Evolutionary conservation across 768 basidiomycete species (phyloP).

Genomic region (Tremella mesenterica): DNA sequence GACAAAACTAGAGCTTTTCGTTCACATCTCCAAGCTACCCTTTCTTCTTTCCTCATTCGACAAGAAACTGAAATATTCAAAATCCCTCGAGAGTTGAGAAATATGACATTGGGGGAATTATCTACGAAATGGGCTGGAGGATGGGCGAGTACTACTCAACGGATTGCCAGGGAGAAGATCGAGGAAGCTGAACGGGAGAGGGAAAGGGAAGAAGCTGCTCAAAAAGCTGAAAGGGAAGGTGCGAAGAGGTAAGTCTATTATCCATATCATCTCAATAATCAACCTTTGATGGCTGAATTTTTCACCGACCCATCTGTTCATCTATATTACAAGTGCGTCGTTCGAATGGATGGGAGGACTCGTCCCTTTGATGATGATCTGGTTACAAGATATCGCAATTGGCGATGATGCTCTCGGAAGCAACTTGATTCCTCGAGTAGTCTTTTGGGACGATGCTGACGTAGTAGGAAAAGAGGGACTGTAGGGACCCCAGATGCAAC

Average conservation of each 20-base stretch:
- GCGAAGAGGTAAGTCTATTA: conserved; percentile 31
- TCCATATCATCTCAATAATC: no score
- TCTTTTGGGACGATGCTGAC: conserved; percentile 1
- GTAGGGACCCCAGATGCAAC: background rate
- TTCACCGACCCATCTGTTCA: no score
- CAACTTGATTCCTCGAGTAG: background rate
- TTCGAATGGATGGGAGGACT: no score
- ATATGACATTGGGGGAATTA: conserved; percentile 38
- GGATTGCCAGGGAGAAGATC: conserved; percentile 24
- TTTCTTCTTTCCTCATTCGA: conserved; percentile 37
- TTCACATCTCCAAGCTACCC: conserved; percentile 23
- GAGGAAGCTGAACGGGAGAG: conserved; percentile 29
- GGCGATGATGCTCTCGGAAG: no score
- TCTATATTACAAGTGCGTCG: no score
- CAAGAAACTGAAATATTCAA: conserved; percentile 40
- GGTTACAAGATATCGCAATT: no score
- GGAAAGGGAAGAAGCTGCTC: conserved; percentile 10
- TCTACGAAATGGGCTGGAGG: conserved; percentile 37
- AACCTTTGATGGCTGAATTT: background rate
- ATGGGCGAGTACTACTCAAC: conserved; percentile 31
- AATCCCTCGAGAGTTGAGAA: conserved; percentile 39
- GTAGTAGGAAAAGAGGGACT: conserved; percentile 8
- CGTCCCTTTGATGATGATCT: no score
- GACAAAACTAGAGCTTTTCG: conserved; percentile 35
- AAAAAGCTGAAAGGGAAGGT: conserved; percentile 19